Evolutionary conservation across 192 early-diverging fungal species (phyloP).

Genomic region (Umbelopsis sp.): DNA sequence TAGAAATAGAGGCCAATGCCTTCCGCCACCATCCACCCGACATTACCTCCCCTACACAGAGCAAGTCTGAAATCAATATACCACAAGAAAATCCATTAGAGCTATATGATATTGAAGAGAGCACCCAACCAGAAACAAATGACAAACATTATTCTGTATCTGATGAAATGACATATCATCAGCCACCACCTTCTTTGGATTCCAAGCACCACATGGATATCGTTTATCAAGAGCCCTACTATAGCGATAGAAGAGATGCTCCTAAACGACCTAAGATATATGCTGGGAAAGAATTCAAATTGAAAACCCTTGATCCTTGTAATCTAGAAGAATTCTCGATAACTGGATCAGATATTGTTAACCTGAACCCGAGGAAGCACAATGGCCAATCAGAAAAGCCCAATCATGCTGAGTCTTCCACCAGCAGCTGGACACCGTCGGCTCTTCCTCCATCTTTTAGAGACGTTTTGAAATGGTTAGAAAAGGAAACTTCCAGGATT

Average conservation of each 20-base stretch:
- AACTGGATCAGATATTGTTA: background rate
- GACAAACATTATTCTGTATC: no score
- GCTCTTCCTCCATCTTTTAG: constrained; percentile 42
- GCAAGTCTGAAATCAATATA: background rate
- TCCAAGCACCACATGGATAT: constrained; percentile 28
- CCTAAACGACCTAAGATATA: constrained; percentile 51
- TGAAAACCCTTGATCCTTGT: constrained; percentile 29
- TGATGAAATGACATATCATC: background rate
- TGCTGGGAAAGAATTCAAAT: constrained; percentile 60
- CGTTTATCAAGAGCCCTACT: constrained; percentile 64
- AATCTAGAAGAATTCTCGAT: background rate
- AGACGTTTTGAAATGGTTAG: constrained; percentile 44
- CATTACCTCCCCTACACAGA: background rate
- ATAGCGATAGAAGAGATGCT: constrained; percentile 58
- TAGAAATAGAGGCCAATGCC: background rate
- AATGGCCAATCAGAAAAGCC: background rate
- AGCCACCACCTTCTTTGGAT: constrained; percentile 21
- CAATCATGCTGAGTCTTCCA: constrained; percentile 6
- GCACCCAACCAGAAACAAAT: background rate
- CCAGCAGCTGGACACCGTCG: constrained; percentile 33
- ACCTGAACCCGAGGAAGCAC: background rate
- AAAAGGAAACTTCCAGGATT: constrained; percentile 25
- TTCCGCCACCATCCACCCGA: background rate
- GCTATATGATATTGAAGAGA: background rate
- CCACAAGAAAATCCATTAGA: background rate